Percentiles rank a stretch among this genome's conserved stretches.
These are phyloP conservation scores for Metarhizium anisopliae DNA, from an alignment of 2,329 filamentous ascomycete genomes.

Conservation along the genomic window DNA sequence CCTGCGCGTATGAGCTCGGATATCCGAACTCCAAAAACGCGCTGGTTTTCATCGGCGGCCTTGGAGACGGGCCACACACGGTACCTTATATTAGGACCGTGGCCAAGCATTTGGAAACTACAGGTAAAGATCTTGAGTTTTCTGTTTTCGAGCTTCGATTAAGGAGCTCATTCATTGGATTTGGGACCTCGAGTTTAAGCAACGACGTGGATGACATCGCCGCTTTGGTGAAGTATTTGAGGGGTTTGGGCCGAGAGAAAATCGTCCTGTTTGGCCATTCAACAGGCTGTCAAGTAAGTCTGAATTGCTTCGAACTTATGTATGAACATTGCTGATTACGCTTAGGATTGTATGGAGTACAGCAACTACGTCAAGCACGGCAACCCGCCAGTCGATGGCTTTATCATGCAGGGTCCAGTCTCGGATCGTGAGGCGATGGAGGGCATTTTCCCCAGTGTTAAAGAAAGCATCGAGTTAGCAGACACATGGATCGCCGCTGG, in stretches of 20 bases:
- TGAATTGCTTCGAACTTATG: neutral
- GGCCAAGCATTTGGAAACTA: constrained; percentile 31
- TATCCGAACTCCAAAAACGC: constrained; percentile 39
- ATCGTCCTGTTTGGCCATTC: constrained; percentile 51
- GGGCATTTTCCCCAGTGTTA: constrained; percentile 34
- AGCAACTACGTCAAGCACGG: constrained; percentile 31
- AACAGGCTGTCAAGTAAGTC: constrained; percentile 45
- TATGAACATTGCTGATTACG: neutral
- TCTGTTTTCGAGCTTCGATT: constrained; percentile 50
- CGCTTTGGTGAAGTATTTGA: constrained; percentile 43
- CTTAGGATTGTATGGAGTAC: constrained; percentile 49
- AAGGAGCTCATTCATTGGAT: constrained; percentile 44
- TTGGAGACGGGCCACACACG: constrained; percentile 60
- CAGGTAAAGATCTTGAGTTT: constrained; percentile 29
- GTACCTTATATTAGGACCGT: constrained; percentile 46
- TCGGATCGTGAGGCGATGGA: constrained; percentile 63
- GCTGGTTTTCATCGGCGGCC: constrained; percentile 60
- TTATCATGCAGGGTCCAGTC: constrained; percentile 71
- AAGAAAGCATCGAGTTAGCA: constrained; percentile 38
- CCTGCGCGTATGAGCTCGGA: constrained; percentile 40
- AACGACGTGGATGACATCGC: constrained; percentile 47
- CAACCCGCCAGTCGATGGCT: constrained; percentile 56
- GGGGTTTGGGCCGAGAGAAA: constrained; percentile 38
- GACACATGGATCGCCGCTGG: constrained; percentile 46
- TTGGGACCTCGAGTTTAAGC: constrained; percentile 39